Percentiles rank a stretch among this genome's conserved stretches.
Conservation (phyloP, 768 basidiomycete species). For the Cyclocybe aegerita region DNA sequence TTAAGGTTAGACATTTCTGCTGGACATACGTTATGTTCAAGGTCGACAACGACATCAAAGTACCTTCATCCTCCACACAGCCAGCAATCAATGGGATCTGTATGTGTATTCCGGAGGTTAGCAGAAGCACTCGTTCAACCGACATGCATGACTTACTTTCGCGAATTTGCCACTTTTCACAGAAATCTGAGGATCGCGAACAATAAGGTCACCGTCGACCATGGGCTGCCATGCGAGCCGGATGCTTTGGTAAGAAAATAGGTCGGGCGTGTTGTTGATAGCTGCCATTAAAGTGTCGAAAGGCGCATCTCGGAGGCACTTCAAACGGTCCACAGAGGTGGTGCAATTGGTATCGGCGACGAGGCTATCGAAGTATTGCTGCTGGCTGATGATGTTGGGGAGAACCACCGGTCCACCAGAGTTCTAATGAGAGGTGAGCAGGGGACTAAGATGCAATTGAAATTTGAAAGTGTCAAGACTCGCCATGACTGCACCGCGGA, state of each 20-base stretch:
- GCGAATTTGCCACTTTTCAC: constrained; percentile 30
- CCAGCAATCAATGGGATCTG: constrained; percentile 29
- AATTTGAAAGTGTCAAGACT: background rate
- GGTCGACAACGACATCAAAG: constrained; percentile 24
- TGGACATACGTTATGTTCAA: constrained; percentile 23
- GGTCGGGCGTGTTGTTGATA: constrained; percentile 27
- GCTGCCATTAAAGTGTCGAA: constrained; percentile 29
- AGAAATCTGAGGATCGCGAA: constrained; percentile 21
- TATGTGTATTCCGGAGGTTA: background rate
- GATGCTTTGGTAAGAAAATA: constrained; percentile 28
- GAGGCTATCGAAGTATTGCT: constrained; percentile 27
- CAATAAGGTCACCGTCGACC: constrained; percentile 36
- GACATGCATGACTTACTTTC: constrained; percentile 12
- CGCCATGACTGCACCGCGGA: constrained; percentile 34
- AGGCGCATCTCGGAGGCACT: constrained; percentile 32
- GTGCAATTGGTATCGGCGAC: constrained; percentile 28
- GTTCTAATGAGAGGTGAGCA: too few relatives aligned
- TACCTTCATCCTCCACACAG: constrained; percentile 40
- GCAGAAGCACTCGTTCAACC: background rate
- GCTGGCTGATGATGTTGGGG: constrained; percentile 9
- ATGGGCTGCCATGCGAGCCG: constrained; percentile 31
- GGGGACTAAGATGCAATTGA: too few relatives aligned
- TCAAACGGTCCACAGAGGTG: constrained; percentile 22
- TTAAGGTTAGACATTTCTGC: too few relatives aligned
- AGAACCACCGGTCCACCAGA: constrained; percentile 15